Conservation (phyloP, 2,329 filamentous ascomycete species). For the Xylariomycetidae sp. region DNA sequence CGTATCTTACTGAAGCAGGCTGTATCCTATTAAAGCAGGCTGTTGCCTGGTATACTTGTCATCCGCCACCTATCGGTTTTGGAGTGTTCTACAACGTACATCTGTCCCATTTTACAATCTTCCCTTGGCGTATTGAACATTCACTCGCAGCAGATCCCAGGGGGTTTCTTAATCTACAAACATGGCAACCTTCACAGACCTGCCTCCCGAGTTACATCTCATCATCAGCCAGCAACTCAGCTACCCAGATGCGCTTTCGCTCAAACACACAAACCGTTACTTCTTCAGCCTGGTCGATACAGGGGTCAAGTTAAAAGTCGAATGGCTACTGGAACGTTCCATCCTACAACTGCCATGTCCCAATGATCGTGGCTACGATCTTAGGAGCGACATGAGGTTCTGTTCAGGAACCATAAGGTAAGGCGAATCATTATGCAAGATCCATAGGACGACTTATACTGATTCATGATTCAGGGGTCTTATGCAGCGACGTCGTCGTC, state of each 20-base stretch:
- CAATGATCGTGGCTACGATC: conserved; percentile 48
- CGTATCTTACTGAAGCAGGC: no score
- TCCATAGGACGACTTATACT: not conserved
- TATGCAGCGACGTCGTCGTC: conserved; percentile 53
- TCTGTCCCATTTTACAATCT: no score
- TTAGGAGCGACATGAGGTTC: conserved; percentile 54
- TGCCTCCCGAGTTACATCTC: conserved; percentile 64
- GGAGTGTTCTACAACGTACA: no score
- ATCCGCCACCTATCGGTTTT: no score
- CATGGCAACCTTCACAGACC: conserved; percentile 33
- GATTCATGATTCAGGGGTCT: no score
- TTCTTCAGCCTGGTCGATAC: conserved; percentile 62
- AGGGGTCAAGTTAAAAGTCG: conserved; percentile 58
- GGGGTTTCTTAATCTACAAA: no score
- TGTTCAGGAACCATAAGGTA: conserved; percentile 55
- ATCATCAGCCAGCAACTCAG: conserved; percentile 54
- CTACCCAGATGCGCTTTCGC: conserved; percentile 64
- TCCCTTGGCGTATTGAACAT: no score
- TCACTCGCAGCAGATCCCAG: no score
- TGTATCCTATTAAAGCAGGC: no score
- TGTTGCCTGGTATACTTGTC: no score
- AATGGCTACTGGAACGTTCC: conserved; percentile 62
- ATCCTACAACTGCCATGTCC: conserved; percentile 60
- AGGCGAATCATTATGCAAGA: not conserved
- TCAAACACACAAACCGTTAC: conserved; percentile 60